These are phyloP conservation scores for Pisolithus albus DNA, from an alignment of 768 basidiomycete species.

Conservation along the genomic window DNA sequence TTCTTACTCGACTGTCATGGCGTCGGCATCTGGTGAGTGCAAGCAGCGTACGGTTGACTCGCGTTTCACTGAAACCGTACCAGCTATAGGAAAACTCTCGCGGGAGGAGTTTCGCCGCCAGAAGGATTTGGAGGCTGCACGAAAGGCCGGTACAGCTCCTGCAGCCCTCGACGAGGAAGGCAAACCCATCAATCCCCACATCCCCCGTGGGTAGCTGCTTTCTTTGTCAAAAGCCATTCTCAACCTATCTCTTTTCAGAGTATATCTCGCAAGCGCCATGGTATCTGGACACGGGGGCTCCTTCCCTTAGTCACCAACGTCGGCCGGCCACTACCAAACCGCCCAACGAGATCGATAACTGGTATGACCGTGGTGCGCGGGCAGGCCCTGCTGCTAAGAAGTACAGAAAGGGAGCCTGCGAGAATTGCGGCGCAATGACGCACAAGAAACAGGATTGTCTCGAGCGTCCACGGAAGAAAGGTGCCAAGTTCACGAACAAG, in stretches of 20 bases:
- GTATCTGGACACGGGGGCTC: conserved; percentile 93
- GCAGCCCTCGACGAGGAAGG: conserved; percentile 95
- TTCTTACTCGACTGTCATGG: conserved; percentile 24
- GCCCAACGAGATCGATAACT: conserved; percentile 68
- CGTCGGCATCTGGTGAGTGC: conserved; percentile 35
- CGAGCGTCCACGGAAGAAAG: conserved; percentile 93
- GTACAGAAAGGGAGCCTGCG: conserved; percentile 96
- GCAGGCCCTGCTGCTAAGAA: conserved; percentile 92
- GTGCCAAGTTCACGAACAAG: conserved; percentile 87
- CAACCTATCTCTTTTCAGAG: conserved; percentile 41
- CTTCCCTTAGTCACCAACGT: conserved; percentile 92
- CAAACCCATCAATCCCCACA: conserved; percentile 95
- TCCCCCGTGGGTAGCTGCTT: conserved; percentile 69
- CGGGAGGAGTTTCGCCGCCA: conserved; percentile 92
- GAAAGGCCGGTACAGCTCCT: conserved; percentile 96
- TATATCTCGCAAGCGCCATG: conserved; percentile 99
- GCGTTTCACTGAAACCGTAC: neutral
- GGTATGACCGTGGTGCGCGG: conserved; percentile 85
- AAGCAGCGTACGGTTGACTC: neutral
- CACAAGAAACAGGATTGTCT: conserved; percentile 90
- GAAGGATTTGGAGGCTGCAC: conserved; percentile 96
- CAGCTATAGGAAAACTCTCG: conserved; percentile 75
- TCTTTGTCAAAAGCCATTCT: neutral
- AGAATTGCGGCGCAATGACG: conserved; percentile 97
- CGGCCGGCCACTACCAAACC: conserved; percentile 55